A percentile compares a stretch with the other conserved stretches of the same genome.
These are phyloP conservation scores for Rosellinia necatrix DNA, from an alignment of 2,329 filamentous ascomycete species.

Conservation along the genomic window DNA sequence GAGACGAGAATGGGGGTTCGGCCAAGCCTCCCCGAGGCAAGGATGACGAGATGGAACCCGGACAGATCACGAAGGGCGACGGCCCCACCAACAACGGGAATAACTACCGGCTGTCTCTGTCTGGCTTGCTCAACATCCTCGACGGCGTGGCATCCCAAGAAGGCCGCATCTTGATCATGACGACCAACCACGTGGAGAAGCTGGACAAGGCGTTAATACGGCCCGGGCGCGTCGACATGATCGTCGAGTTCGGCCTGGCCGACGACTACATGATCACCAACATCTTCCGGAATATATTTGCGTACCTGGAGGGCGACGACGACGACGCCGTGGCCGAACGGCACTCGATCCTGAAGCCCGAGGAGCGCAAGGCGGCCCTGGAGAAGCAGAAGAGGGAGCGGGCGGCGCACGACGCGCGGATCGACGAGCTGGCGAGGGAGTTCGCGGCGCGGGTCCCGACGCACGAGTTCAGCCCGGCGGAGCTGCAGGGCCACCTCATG, in stretches of 20 bases:
- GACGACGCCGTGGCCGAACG: slow-evolving; percentile 38
- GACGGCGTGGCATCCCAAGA: slow-evolving; percentile 72
- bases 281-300: slow-evolving; percentile 64
- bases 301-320: slow-evolving; percentile 56
- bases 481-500: slow-evolving; percentile 63
- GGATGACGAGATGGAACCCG: slow-evolving; percentile 39
- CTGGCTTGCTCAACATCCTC: slow-evolving; percentile 79
- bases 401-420: slow-evolving; percentile 44
- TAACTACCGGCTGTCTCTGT: slow-evolving; percentile 63
- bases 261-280: slow-evolving; percentile 56
- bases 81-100: slow-evolving; percentile 27
- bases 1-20: slow-evolving; percentile 43
- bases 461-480: slow-evolving; percentile 62
- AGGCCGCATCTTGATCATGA: slow-evolving; percentile 67
- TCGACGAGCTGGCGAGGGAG: slow-evolving; percentile 51
- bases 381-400: slow-evolving; percentile 41
- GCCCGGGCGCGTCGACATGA: slow-evolving; percentile 65
- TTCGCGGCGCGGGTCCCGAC: slow-evolving; percentile 59
- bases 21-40: slow-evolving; percentile 3
- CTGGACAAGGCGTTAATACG: slow-evolving; percentile 66
- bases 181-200: slow-evolving; percentile 66
- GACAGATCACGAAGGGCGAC: slow-evolving; percentile 41
- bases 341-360: slow-evolving; percentile 36
- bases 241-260: slow-evolving; percentile 60
- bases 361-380: slow-evolving; percentile 36